A percentile compares a stretch with the other conserved stretches of the same genome.
Conservation (phyloP, 257 asterid genomes). For the Ocimum tenuiflorum region DNA sequence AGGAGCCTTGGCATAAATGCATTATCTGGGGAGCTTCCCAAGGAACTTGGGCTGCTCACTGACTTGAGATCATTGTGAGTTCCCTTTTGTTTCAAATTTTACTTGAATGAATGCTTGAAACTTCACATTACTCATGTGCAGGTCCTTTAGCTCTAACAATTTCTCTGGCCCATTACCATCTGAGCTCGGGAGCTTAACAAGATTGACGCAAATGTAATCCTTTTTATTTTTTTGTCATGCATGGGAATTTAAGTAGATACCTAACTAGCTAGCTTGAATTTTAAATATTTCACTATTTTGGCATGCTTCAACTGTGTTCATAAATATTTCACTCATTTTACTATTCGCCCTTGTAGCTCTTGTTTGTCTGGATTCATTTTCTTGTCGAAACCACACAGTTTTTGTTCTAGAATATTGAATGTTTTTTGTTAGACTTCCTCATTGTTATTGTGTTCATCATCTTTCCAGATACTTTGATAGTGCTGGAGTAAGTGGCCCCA, state of each 20-base stretch:
- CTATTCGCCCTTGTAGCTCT: background rate
- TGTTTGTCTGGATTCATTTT: background rate
- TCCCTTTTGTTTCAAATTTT: background rate
- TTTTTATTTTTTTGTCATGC: background rate
- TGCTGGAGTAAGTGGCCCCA: constrained; percentile 49
- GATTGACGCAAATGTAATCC: constrained; percentile 44
- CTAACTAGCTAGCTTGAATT: background rate
- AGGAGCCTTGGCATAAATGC: constrained; percentile 57
- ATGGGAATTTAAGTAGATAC: too few species aligned
- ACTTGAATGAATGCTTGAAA: background rate
- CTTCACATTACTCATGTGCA: constrained; percentile 21
- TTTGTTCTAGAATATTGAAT: background rate
- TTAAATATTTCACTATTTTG: too few species aligned
- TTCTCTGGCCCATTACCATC: constrained; percentile 74
- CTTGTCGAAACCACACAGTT: background rate
- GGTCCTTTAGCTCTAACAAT: constrained; percentile 50
- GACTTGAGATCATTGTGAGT: constrained; percentile 56
- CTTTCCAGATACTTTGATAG: constrained; percentile 39
- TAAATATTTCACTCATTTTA: background rate
- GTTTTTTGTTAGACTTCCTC: background rate
- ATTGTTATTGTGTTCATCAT: background rate
- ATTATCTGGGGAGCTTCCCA: constrained; percentile 65
- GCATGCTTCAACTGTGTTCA: too few species aligned
- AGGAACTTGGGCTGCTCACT: constrained; percentile 62
- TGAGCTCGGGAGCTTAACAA: constrained; percentile 56